phyloP scores from a whole-genome alignment of 1,139 yeast genomes.

The Taphrina communis region DNA sequence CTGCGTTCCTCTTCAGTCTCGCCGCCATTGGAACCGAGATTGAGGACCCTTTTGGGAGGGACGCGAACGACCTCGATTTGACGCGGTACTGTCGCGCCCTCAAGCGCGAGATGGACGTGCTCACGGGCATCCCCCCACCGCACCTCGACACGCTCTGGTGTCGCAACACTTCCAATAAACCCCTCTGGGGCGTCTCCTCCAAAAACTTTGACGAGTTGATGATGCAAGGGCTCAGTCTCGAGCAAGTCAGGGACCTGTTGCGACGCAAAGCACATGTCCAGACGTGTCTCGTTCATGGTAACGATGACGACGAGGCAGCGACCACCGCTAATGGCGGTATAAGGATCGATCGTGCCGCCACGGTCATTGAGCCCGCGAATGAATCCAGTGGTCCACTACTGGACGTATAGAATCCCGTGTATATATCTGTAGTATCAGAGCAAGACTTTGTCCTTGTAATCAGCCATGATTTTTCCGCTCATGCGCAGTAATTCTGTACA shows the following conservation, averaged over 20 bases:
- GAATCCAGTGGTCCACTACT: no score
- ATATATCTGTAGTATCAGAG: background rate
- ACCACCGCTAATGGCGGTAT: background rate
- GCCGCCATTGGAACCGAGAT: constrained; percentile 46
- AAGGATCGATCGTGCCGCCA: constrained; percentile 11
- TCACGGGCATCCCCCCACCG: constrained; percentile 34
- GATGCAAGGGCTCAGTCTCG: background rate
- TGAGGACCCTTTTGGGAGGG: constrained; percentile 44
- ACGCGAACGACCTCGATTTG: constrained; percentile 37
- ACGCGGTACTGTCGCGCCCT: constrained; percentile 24
- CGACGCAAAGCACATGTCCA: constrained; percentile 14
- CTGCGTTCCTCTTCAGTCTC: constrained; percentile 45
- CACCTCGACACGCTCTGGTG: constrained; percentile 22
- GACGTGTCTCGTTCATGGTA: background rate
- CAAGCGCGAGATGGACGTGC: constrained; percentile 25
- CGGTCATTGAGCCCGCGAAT: background rate
- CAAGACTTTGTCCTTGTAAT: background rate
- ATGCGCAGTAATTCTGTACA: background rate
- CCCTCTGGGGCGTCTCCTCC: constrained; percentile 15
- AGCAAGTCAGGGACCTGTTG: constrained; percentile 5
- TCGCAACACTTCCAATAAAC: constrained; percentile 10
- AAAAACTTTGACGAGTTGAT: constrained; percentile 12
- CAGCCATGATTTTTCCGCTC: background rate
- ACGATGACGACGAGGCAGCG: background rate
- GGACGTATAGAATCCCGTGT: no score